Conservation (phyloP, 202 grass and related monocot genomes). For the Digitaria exilis region DNA sequence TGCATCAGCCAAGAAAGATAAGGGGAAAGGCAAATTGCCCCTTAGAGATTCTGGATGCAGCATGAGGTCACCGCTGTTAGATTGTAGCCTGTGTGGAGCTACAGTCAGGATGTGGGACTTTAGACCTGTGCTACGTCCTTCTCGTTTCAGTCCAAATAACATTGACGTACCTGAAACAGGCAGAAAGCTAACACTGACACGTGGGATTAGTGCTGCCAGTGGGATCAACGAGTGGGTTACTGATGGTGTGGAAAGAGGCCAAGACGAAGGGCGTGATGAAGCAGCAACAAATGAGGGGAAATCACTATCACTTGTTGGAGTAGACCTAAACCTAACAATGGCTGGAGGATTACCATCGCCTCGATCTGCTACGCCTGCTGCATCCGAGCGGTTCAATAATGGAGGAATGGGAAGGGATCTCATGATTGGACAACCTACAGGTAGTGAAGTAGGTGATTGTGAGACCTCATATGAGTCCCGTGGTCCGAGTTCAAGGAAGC, state of each 20-base stretch:
- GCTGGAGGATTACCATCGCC: conserved; percentile 74
- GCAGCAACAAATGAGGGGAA: conserved; percentile 69
- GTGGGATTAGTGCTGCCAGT: conserved; percentile 84
- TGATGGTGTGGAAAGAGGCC: conserved; percentile 60
- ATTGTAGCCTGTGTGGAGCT: conserved; percentile 90
- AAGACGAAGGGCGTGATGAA: conserved; percentile 72
- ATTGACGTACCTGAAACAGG: conserved; percentile 63
- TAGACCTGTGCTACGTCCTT: conserved; percentile 61
- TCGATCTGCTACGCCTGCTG: conserved; percentile 54
- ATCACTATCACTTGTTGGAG: conserved; percentile 70
- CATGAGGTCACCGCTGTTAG: conserved; percentile 88
- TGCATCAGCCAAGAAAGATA: conserved; percentile 72
- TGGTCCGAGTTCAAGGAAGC: conserved; percentile 88
- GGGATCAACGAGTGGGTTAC: conserved; percentile 80
- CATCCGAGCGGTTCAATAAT: conserved; percentile 52
- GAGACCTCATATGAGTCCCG: conserved; percentile 90
- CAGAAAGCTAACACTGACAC: conserved; percentile 63
- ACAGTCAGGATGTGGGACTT: conserved; percentile 89
- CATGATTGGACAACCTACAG: conserved; percentile 92
- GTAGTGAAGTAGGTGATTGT: conserved; percentile 97
- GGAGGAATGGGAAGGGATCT: conserved; percentile 88
- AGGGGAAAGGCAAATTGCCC: conserved; percentile 70
- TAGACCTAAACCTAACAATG: conserved; percentile 92
- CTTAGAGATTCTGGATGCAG: conserved; percentile 77
- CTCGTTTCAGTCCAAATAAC: conserved; percentile 66